Evolutionary conservation across 164 flowering plant genomes (phyloP), one percentile per base, ranked within the genome.

Genomic region (Cinnamomum micranthum): DNA sequence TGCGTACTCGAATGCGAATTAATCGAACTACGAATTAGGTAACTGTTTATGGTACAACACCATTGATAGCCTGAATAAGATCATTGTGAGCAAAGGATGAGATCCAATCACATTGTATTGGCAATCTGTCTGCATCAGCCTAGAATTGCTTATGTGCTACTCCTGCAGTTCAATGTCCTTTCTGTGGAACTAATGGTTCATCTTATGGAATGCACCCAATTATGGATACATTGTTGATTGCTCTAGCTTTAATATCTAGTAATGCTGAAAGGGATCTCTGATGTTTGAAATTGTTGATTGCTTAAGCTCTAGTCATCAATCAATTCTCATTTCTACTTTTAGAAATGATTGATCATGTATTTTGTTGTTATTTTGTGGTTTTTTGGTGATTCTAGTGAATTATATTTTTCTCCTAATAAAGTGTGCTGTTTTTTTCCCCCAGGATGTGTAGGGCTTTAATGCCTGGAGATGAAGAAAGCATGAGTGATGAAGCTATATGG

Each of bases 401-500:
- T 64, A 64, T 25, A 12, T 12, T 64, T 64, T 64, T 24, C 28
- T 67, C 69, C 23, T 31, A 14, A 28, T 19, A 9, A 67, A 28
- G 10, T 28, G 22, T 25, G 28, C 14, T 31, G 27, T 31, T 31
- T 25, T 41, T 70, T 63, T 73, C 0, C 47, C 47, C 47, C 78
- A 95, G 99, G 83, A 92, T 92, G 97, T 95, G 99, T 76, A 85
- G 86, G 85, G 94, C 97, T 73, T 76, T 95, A 77, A 86, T 95
- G 88, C 99, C 99, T n/a, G 97, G 97, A 64, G 97, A 95, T 81
- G 95, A 93, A 65, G 97, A 91, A 77, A 89, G 86, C 91, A 83
- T 91, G 86, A 89, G 81, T 81, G 95, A 93, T 83, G 97, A 93
- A 78, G 91, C 91, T 69, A 88, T 95, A 83, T 90, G 95, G 97